Percentiles rank a stretch among this genome's conserved stretches.
Conservation (phyloP, 768 basidiomycete genomes). For the Suillus fuscotomentosus region DNA sequence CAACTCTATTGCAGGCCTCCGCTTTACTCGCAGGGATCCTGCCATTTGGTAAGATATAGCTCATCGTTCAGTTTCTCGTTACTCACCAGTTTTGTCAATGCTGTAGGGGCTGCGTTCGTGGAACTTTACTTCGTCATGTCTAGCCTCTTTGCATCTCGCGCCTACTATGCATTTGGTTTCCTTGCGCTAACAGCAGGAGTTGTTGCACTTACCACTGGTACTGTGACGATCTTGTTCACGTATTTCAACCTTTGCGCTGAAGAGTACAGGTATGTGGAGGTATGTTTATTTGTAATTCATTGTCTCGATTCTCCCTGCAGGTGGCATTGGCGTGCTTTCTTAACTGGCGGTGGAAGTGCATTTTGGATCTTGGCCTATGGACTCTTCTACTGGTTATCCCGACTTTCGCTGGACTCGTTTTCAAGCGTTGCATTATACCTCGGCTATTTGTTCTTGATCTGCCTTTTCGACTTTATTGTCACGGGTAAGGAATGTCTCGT, state of each 20-base stretch:
- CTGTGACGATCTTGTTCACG: constrained; percentile 83
- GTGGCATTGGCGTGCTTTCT: constrained; percentile 97
- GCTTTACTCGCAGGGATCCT: constrained; percentile 86
- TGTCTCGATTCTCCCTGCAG: constrained; percentile 33
- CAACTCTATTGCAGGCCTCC: constrained; percentile 46
- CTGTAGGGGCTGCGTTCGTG: constrained; percentile 88
- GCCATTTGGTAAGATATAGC: constrained; percentile 67
- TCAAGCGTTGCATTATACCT: constrained; percentile 83
- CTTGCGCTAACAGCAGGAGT: constrained; percentile 83
- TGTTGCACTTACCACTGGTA: constrained; percentile 84
- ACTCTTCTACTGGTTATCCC: constrained; percentile 82
- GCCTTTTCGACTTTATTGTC: constrained; percentile 82
- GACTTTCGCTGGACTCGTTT: constrained; percentile 81
- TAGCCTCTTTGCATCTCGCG: constrained; percentile 86
- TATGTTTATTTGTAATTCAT: background rate
- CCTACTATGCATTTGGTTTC: constrained; percentile 97
- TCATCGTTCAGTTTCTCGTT: background rate
- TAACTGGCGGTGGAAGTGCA: constrained; percentile 89
- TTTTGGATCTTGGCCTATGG: constrained; percentile 86
- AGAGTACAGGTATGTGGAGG: constrained; percentile 71
- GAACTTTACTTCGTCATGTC: constrained; percentile 93
- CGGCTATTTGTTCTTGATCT: constrained; percentile 84
- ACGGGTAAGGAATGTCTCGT: constrained; percentile 54
- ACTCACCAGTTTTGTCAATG: constrained; percentile 5
- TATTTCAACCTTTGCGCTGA: constrained; percentile 94